Percentiles rank a stretch among this genome's conserved stretches.
These are phyloP conservation scores for Monosporascus sp. DNA, from an alignment of 2,329 filamentous ascomycete species.

Conservation along the genomic window DNA sequence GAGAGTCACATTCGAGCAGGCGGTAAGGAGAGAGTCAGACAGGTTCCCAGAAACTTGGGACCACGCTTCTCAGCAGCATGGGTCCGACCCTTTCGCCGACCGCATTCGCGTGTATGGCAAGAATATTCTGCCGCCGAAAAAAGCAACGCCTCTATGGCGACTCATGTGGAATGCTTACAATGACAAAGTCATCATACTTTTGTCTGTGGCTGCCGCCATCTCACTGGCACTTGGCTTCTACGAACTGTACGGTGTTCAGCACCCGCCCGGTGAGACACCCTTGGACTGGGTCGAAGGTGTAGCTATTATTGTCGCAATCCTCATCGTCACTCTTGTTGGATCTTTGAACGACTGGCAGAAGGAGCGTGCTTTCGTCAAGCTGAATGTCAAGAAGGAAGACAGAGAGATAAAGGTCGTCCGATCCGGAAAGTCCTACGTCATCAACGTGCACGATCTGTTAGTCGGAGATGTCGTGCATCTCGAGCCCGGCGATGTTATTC, in stretches of 20 bases:
- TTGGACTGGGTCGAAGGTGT: slow-evolving; percentile 61
- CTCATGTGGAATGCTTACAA: slow-evolving; percentile 67
- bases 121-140: slow-evolving; percentile 56
- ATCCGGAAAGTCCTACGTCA: slow-evolving; percentile 55
- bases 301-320: slow-evolving; percentile 55
- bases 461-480: slow-evolving; percentile 63
- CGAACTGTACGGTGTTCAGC: slow-evolving; percentile 49
- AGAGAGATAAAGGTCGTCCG: slow-evolving; percentile 58
- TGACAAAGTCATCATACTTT: slow-evolving; percentile 66
- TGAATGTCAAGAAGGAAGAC: slow-evolving; percentile 56
- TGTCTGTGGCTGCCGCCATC: slow-evolving; percentile 63
- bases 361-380: slow-evolving; percentile 53
- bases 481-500: slow-evolving; percentile 63
- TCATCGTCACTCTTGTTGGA: slow-evolving; percentile 56
- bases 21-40: slow-evolving; percentile 17
- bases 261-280: slow-evolving; percentile 33
- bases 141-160: slow-evolving; percentile 51
- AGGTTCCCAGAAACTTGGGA: slow-evolving; percentile 14
- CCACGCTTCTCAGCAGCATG: slow-evolving; percentile 3
- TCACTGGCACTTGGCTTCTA: slow-evolving; percentile 68
- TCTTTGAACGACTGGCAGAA: slow-evolving; percentile 60
- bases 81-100: slow-evolving; percentile 37
- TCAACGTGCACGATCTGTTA: slow-evolving; percentile 59
- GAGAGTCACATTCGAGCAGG: slow-evolving; percentile 27
- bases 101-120: slow-evolving; percentile 55